Evolutionary conservation across 768 basidiomycete species (phyloP).

Genomic region (Tulasnella sp.): DNA sequence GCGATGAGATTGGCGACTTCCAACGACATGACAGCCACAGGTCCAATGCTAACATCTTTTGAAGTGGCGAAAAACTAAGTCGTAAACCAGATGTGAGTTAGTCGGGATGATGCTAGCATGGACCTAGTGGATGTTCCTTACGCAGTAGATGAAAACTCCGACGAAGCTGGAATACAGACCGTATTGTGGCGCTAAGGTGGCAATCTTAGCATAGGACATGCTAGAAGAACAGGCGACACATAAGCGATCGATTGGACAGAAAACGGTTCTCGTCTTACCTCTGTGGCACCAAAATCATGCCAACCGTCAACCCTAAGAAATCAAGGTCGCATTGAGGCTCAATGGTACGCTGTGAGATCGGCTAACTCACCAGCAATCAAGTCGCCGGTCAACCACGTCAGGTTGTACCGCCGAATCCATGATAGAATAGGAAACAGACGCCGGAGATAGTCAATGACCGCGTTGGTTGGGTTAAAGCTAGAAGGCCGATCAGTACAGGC

Average conservation of each 20-base stretch:
- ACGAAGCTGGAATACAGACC: slow-evolving; percentile 92
- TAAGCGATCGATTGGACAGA: no score
- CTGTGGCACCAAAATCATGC: slow-evolving; percentile 87
- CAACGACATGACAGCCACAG: slow-evolving; percentile 96
- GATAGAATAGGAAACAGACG: slow-evolving; percentile 73
- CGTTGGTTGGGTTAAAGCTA: no score
- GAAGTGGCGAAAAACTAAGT: slow-evolving; percentile 79
- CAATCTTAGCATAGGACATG: slow-evolving; percentile 38
- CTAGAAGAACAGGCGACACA: neutral
- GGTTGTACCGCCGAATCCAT: slow-evolving; percentile 78
- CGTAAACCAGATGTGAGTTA: no score
- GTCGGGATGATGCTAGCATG: neutral
- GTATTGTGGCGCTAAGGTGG: slow-evolving; percentile 74
- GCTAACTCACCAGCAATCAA: slow-evolving; percentile 56
- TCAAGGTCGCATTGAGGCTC: neutral
- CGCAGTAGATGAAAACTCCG: slow-evolving; percentile 69
- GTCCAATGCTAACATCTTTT: slow-evolving; percentile 97
- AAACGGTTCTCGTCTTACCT: slow-evolving; percentile 25
- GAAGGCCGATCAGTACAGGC: no score
- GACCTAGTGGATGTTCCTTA: neutral
- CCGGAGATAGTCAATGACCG: slow-evolving; percentile 44
- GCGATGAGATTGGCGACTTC: slow-evolving; percentile 73
- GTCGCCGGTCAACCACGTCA: slow-evolving; percentile 69
- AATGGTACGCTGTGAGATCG: neutral
- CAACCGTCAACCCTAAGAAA: neutral